A percentile compares a stretch with the other conserved stretches of the same genome.
phyloP scores from a whole-genome alignment of 352 stramenopile species.

The Phytophthora rubi region DNA sequence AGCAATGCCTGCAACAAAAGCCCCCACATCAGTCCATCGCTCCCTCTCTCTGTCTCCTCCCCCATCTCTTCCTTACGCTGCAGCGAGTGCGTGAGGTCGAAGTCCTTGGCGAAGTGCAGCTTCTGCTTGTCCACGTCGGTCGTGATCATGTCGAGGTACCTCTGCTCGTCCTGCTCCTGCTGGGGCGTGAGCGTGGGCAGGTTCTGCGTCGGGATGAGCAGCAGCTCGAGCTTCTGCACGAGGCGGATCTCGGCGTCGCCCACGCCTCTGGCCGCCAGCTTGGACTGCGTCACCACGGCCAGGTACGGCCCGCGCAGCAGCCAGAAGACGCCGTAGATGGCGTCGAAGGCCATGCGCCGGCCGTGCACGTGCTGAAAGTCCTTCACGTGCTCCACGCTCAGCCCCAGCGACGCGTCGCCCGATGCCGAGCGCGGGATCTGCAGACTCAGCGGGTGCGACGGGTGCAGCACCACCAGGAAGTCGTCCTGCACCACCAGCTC shows the following conservation, averaged over 20 bases:
- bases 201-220: constrained; percentile 72
- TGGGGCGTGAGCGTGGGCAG: constrained; percentile 50
- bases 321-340: constrained; percentile 81
- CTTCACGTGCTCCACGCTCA: constrained; percentile 67
- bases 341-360: constrained; percentile 77
- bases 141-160: constrained; percentile 71
- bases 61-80: constrained; percentile 52
- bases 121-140: constrained; percentile 56
- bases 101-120: constrained; percentile 80
- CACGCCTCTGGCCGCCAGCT: constrained; percentile 56
- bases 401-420: constrained; percentile 43
- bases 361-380: constrained; percentile 73
- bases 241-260: constrained; percentile 60
- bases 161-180: constrained; percentile 66
- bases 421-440: constrained; percentile 47
- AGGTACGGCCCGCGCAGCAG: constrained; percentile 75
- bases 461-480: constrained; percentile 64
- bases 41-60: too few relatives aligned
- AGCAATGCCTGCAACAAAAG: constrained; percentile 46
- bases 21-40: too few relatives aligned
- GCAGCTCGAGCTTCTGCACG: constrained; percentile 66
- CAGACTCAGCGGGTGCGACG: constrained; percentile 53
- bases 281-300: constrained; percentile 75
- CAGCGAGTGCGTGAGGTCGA: constrained; percentile 81
- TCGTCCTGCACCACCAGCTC: constrained; percentile 83